phyloP scores from a whole-genome alignment of 495 filamentous ascomycete species.

The Aspergillus campestris region DNA sequence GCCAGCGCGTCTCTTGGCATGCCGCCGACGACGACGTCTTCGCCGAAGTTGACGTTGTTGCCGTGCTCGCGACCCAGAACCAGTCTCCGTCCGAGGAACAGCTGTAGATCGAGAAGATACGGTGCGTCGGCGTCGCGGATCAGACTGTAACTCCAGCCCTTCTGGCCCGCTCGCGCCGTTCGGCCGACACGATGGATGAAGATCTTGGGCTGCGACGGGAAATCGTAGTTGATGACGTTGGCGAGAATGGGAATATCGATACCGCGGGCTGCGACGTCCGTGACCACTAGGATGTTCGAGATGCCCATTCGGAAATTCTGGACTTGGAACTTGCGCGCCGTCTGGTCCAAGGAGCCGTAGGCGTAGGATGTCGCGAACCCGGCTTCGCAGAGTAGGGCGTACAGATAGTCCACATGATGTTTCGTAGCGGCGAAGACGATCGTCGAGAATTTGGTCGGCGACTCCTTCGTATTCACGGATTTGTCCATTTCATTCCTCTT shows the following conservation, averaged over 20 bases:
- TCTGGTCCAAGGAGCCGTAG: constrained; percentile 90
- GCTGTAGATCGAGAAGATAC: constrained; percentile 88
- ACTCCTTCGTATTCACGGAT: constrained; percentile 26
- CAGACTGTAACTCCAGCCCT: constrained; percentile 91
- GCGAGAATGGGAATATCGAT: constrained; percentile 95
- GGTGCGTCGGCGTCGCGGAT: constrained; percentile 77
- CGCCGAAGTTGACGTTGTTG: constrained; percentile 56
- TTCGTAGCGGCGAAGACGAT: constrained; percentile 93
- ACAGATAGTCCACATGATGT: constrained; percentile 94
- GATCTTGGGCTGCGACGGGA: constrained; percentile 92
- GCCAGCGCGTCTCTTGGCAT: constrained; percentile 63
- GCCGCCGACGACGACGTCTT: constrained; percentile 72
- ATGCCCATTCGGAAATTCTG: constrained; percentile 75
- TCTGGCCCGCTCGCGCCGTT: constrained; percentile 84
- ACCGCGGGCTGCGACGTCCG: constrained; percentile 92
- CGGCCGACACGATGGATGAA: constrained; percentile 94
- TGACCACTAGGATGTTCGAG: constrained; percentile 90
- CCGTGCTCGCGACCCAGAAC: constrained; percentile 52
- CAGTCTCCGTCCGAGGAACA: constrained; percentile 78
- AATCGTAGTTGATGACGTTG: constrained; percentile 98
- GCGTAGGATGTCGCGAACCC: constrained; percentile 87
- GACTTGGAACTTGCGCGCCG: constrained; percentile 82
- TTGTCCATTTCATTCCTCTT: constrained; percentile 47
- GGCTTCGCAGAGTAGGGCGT: constrained; percentile 57
- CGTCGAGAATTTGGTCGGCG: constrained; percentile 61